Evolutionary conservation across 148 eudicot species (phyloP).

Genomic region (Vaccinium myrtillus): DNA sequence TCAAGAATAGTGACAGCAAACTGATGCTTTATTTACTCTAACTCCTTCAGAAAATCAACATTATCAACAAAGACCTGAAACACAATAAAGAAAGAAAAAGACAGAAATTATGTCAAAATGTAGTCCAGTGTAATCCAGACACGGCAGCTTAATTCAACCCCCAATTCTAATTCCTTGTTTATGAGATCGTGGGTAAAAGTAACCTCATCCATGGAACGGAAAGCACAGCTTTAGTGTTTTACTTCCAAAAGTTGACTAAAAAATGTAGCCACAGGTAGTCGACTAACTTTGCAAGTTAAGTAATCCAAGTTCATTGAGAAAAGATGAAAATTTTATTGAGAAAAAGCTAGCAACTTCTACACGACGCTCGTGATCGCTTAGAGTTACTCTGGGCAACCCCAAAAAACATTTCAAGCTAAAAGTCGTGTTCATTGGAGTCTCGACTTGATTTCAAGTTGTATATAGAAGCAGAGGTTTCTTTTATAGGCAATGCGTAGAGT

Average conservation of each 20-base stretch:
- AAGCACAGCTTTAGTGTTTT: too few relatives aligned
- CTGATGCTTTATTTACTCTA: constrained; percentile 33
- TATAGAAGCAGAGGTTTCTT: too few relatives aligned
- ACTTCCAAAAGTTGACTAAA: neutral
- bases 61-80: constrained; percentile 86
- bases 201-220: neutral
- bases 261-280: neutral
- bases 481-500: too few relatives aligned
- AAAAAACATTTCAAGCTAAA: neutral
- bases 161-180: neutral
- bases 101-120: neutral
- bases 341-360: neutral
- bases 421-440: neutral
- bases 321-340: neutral
- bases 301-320: neutral
- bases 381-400: neutral
- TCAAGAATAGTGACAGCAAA: neutral
- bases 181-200: neutral
- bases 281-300: neutral
- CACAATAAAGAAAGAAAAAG: neutral
- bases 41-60: constrained; percentile 74
- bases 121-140: neutral
- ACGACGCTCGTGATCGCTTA: too few relatives aligned
- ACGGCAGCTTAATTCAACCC: neutral
- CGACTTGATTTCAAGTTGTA: neutral